Percentiles rank a stretch among this genome's conserved stretches.
These are phyloP conservation scores for Skeletonema tropicum DNA, from an alignment of 108 stramenopile genomes.

Conservation along the genomic window DNA sequence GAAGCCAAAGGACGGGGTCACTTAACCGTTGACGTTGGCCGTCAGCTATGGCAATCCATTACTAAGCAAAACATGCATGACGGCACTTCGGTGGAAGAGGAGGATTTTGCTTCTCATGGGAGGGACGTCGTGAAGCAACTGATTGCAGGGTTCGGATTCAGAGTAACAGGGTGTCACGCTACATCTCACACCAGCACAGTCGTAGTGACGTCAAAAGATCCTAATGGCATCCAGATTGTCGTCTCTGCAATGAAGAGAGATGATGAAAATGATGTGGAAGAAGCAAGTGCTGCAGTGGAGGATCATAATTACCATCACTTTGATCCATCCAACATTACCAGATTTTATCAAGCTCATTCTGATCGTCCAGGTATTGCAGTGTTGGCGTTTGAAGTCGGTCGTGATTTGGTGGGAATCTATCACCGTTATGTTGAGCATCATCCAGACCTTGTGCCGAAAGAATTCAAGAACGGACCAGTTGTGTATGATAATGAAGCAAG, in stretches of 20 bases:
- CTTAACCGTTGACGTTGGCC: background rate
- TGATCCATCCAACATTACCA: slow-evolving; percentile 52
- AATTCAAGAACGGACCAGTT: slow-evolving; percentile 36
- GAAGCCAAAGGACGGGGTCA: background rate
- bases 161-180: slow-evolving; percentile 68
- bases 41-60: slow-evolving; percentile 26
- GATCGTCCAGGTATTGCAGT: slow-evolving; percentile 73
- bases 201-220: slow-evolving; percentile 79
- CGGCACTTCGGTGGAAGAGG: background rate
- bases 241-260: slow-evolving; percentile 49
- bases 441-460: slow-evolving; percentile 58
- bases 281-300: background rate
- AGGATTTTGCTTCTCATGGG: slow-evolving; percentile 54
- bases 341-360: slow-evolving; percentile 63
- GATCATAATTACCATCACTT: slow-evolving; percentile 53
- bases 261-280: background rate
- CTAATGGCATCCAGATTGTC: slow-evolving; percentile 77
- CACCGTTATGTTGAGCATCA: slow-evolving; percentile 60
- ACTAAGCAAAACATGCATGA: background rate
- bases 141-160: slow-evolving; percentile 82
- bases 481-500: slow-evolving; percentile 31
- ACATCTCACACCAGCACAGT: slow-evolving; percentile 53
- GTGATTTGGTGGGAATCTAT: slow-evolving; percentile 49
- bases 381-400: slow-evolving; percentile 69
- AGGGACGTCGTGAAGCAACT: slow-evolving; percentile 82